Conservation (phyloP, 305 asterid genomes). For the Solanum aculeatissimum region DNA sequence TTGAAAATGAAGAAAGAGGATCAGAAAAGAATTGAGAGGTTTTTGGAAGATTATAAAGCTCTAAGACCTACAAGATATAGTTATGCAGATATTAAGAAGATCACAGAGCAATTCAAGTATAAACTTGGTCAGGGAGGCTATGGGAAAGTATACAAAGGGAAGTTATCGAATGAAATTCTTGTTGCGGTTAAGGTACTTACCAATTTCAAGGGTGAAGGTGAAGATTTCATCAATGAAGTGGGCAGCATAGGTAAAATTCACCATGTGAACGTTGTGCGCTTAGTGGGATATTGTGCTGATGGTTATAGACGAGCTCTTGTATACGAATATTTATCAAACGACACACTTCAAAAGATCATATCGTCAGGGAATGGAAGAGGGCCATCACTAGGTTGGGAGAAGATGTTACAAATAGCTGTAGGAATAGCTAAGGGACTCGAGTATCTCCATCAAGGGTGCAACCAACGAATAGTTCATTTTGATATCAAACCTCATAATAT, state of each 20-base stretch:
- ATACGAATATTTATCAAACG: constrained; percentile 30
- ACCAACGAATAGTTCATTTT: constrained; percentile 32
- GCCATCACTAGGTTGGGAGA: constrained; percentile 29
- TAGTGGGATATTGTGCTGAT: constrained; percentile 43
- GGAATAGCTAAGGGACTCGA: constrained; percentile 30
- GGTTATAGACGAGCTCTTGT: constrained; percentile 32
- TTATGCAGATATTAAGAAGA: constrained; percentile 33
- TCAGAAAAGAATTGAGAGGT: constrained; percentile 9
- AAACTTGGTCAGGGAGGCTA: constrained; percentile 60
- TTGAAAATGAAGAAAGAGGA: constrained; percentile 17
- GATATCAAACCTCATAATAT: constrained; percentile 34
- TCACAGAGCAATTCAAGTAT: constrained; percentile 30
- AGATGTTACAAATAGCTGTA: constrained; percentile 15
- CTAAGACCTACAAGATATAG: constrained; percentile 35
- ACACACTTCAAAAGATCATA: constrained; percentile 30
- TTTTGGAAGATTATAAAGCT: constrained; percentile 20
- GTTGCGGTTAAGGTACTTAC: constrained; percentile 24
- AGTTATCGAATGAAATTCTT: constrained; percentile 23
- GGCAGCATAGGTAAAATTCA: constrained; percentile 44
- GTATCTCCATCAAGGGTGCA: constrained; percentile 44
- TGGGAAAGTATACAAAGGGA: constrained; percentile 47
- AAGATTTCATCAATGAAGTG: constrained; percentile 44
- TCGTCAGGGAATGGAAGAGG: constrained; percentile 18
- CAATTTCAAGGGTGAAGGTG: constrained; percentile 35
- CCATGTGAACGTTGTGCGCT: constrained; percentile 32